phyloP scores from a whole-genome alignment of 176 grass and related monocot species.

The bread wheat (Triticum aestivum) region IWGSC_CS_RefSeq_v2.1 NC_057800.1:453381157-453381656 shows the following conservation, averaged over 20 bases:
- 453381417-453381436: neutral
- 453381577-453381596: neutral
- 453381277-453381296: neutral
- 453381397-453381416: neutral
- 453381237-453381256: no score
- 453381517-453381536: neutral
- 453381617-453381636: slow-evolving; percentile 1
- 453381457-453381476: neutral
- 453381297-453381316: neutral
- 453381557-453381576: neutral
- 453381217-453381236: no score
- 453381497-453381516: neutral
- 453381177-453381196: no score
- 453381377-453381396: neutral
- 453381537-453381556: neutral
- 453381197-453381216: no score
- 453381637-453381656: neutral
- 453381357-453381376: neutral
- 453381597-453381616: no score
- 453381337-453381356: neutral
- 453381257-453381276: neutral
- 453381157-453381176: no score
- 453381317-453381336: slow-evolving; percentile 6
- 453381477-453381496: neutral
- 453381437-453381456: neutral